Percentiles rank a stretch among this genome's conserved stretches.
These are phyloP conservation scores for Pseudocercospora pini-densiflorae DNA, from an alignment of 2,329 filamentous ascomycete genomes.

Conservation along the genomic window DNA sequence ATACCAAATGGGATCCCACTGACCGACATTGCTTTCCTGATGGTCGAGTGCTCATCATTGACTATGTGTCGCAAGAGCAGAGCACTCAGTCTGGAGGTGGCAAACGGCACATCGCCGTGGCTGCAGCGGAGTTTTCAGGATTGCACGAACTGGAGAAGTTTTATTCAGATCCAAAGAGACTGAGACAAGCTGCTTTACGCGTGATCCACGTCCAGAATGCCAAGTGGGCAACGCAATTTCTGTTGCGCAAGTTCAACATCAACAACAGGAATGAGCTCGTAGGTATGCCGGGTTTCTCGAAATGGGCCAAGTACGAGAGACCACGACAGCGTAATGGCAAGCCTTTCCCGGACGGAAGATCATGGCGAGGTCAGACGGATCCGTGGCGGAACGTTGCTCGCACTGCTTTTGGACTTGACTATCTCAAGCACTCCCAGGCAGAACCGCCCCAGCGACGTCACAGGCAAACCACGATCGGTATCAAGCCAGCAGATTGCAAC, in stretches of 20 bases:
- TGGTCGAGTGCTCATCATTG: constrained; percentile 57
- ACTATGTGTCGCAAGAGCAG: constrained; percentile 47
- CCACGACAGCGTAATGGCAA: constrained; percentile 56
- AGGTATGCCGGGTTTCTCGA: constrained; percentile 53
- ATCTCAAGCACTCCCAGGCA: constrained; percentile 52
- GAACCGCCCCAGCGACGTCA: constrained; percentile 18
- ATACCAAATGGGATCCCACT: constrained; percentile 27
- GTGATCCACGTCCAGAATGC: constrained; percentile 59
- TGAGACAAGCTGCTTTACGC: constrained; percentile 42
- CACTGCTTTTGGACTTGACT: constrained; percentile 57
- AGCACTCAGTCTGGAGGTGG: constrained; percentile 28
- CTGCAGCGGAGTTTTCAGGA: constrained; percentile 54
- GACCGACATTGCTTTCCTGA: constrained; percentile 25
- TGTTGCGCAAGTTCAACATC: constrained; percentile 59
- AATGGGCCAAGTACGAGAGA: constrained; percentile 54
- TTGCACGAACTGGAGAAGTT: constrained; percentile 50
- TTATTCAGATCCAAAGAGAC: constrained; percentile 46
- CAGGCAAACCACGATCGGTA: constrained; percentile 14
- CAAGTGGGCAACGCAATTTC: constrained; percentile 53
- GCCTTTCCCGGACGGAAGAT: constrained; percentile 56
- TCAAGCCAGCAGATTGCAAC: constrained; percentile 39
- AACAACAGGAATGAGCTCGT: constrained; percentile 51
- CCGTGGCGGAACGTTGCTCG: constrained; percentile 57
- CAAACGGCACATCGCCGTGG: constrained; percentile 46
- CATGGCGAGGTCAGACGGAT: constrained; percentile 56